phyloP scores from a whole-genome alignment of 345 rosid species.

The Reutealis trisperma region DNA sequence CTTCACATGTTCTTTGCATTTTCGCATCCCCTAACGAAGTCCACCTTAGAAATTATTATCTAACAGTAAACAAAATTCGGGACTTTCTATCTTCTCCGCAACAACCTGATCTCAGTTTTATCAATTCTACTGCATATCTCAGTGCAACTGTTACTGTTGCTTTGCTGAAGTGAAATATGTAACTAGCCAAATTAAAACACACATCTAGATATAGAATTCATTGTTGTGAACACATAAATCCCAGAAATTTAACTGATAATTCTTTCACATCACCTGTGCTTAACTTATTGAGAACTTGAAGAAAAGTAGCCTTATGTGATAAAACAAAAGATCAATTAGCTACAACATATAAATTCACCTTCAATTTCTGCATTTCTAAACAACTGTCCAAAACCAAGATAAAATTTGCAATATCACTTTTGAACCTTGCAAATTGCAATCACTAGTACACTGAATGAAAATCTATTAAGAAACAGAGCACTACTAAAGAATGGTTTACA shows the following conservation, averaged over 20 bases:
- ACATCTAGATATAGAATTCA: not conserved
- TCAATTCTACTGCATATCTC: not conserved
- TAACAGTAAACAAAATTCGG: not conserved
- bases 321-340: not conserved
- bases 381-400: not conserved
- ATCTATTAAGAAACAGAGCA: not conserved
- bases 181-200: too few species aligned
- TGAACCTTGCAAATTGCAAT: not conserved
- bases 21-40: not conserved
- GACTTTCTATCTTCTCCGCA: not conserved
- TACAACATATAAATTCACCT: not conserved
- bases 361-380: not conserved
- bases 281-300: not conserved
- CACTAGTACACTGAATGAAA: not conserved
- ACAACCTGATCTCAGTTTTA: not conserved
- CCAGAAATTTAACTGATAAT: not conserved
- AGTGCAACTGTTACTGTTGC: not conserved
- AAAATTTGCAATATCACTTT: not conserved
- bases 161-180: not conserved
- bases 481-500: not conserved
- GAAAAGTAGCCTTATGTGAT: not conserved
- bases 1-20: not conserved
- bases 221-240: not conserved
- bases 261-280: not conserved
- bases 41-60: not conserved